phyloP scores from a whole-genome alignment of 2,329 filamentous ascomycete genomes.

The Aciculosporium take region DNA sequence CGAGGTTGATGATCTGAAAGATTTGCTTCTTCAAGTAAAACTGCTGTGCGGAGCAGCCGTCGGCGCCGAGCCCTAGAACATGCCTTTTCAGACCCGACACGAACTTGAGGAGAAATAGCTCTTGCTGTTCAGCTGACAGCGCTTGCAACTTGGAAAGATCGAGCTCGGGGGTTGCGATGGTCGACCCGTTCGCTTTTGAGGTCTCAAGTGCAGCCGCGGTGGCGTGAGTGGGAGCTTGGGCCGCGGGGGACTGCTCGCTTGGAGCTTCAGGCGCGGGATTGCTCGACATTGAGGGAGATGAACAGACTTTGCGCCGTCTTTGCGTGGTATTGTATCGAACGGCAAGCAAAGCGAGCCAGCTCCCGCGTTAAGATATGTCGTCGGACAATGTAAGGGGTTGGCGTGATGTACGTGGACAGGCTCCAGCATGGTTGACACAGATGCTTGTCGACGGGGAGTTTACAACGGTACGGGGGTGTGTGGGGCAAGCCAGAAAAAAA shows the following conservation, averaged over 20 bases:
- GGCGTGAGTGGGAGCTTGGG: neutral
- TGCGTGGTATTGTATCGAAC: neutral
- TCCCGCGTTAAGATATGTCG: neutral
- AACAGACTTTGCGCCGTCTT: neutral
- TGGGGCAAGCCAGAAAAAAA: neutral
- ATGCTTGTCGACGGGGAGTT: neutral
- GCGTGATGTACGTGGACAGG: neutral
- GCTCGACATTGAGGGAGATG: constrained; percentile 19
- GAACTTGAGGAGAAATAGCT: constrained; percentile 83
- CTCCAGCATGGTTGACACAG: neutral
- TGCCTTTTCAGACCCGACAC: constrained; percentile 71
- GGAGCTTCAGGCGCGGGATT: constrained; percentile 22
- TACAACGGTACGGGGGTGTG: too few species aligned
- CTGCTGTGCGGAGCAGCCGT: constrained; percentile 79
- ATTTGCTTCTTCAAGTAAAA: constrained; percentile 87
- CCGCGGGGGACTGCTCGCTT: constrained; percentile 8
- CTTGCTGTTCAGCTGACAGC: constrained; percentile 86
- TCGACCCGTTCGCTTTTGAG: constrained; percentile 18
- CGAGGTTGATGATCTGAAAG: constrained; percentile 79
- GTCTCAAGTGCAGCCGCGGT: constrained; percentile 6
- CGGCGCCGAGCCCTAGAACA: constrained; percentile 57
- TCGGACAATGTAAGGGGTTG: neutral
- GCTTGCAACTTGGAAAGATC: constrained; percentile 80
- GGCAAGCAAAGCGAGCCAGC: neutral
- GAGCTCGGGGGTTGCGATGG: constrained; percentile 56